phyloP scores from a whole-genome alignment of 148 eudicot species.

The Salicornia ramosissima region DNA sequence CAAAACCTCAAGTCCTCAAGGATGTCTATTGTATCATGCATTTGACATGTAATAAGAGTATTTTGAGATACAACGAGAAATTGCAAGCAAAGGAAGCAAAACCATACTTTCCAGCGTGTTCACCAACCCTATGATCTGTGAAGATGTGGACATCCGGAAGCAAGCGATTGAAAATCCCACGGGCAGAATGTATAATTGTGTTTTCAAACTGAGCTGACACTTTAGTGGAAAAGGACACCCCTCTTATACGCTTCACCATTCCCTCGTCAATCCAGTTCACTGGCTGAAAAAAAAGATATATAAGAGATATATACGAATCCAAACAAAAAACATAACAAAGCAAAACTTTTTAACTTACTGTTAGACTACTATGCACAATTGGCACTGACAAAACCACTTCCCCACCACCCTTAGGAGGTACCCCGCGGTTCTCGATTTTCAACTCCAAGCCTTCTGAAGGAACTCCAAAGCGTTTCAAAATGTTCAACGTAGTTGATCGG shows the following conservation, averaged over 20 bases:
- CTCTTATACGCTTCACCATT: slow-evolving; percentile 90
- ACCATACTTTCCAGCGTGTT: slow-evolving; percentile 88
- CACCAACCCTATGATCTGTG: slow-evolving; percentile 77
- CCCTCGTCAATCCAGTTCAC: slow-evolving; percentile 84
- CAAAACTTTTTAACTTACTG: slow-evolving; percentile 35
- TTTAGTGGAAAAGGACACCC: slow-evolving; percentile 66
- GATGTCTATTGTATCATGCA: not conserved
- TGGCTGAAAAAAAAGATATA: slow-evolving; percentile 40
- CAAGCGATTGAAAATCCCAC: slow-evolving; percentile 81
- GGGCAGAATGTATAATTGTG: slow-evolving; percentile 67
- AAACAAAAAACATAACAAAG: not conserved
- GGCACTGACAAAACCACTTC: slow-evolving; percentile 73
- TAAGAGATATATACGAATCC: not conserved
- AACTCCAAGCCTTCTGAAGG: slow-evolving; percentile 77
- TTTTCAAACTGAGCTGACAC: slow-evolving; percentile 77
- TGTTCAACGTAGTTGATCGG: slow-evolving; percentile 59
- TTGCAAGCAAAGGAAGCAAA: slow-evolving; percentile 1
- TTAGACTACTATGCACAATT: slow-evolving; percentile 52
- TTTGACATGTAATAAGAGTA: not conserved
- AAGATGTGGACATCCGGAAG: slow-evolving; percentile 80
- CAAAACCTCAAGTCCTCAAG: not conserved
- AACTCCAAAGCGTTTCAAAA: slow-evolving; percentile 76
- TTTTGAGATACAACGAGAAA: not conserved
- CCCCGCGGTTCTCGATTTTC: slow-evolving; percentile 75
- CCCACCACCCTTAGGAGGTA: slow-evolving; percentile 88